Conservation (phyloP, 495 filamentous ascomycete genomes). For the Xylaria sp. region DNA sequence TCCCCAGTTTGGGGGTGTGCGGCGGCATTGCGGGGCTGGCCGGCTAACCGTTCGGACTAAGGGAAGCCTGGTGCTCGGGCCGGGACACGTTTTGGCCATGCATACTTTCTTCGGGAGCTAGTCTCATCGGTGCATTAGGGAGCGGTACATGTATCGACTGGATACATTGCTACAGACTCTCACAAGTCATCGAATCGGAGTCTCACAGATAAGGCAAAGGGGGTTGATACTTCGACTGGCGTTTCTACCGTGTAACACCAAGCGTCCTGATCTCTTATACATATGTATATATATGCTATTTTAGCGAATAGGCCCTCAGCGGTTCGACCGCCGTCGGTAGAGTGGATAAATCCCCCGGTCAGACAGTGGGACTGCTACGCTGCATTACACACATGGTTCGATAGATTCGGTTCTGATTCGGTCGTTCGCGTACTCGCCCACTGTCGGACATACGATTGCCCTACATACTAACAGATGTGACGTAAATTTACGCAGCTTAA, state of each 20-base stretch:
- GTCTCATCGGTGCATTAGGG: slow-evolving; percentile 12
- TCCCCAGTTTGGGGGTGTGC: background rate
- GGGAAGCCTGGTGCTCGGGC: slow-evolving; percentile 23
- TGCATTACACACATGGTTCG: slow-evolving; percentile 14
- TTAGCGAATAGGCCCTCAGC: background rate
- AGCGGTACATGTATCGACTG: background rate
- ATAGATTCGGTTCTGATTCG: slow-evolving; percentile 20
- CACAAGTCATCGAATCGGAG: background rate
- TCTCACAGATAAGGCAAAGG: background rate
- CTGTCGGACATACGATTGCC: slow-evolving; percentile 18
- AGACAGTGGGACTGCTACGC: slow-evolving; percentile 21
- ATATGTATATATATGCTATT: background rate
- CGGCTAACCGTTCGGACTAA: slow-evolving; percentile 27
- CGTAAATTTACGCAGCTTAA: slow-evolving; percentile 12
- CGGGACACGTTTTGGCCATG: slow-evolving; percentile 10
- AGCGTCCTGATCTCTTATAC: background rate
- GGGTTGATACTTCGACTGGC: background rate
- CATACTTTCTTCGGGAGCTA: background rate
- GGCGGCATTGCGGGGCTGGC: slow-evolving; percentile 10
- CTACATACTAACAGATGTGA: background rate
- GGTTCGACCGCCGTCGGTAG: slow-evolving; percentile 2
- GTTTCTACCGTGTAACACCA: background rate
- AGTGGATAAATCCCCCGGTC: slow-evolving; percentile 5
- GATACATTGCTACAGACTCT: background rate
- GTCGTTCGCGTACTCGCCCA: slow-evolving; percentile 15